Evolutionary conservation across 306 rosid species (phyloP), one percentile per base, ranked within the genome.

Genomic region (Pyrus betulifolia): DNA sequence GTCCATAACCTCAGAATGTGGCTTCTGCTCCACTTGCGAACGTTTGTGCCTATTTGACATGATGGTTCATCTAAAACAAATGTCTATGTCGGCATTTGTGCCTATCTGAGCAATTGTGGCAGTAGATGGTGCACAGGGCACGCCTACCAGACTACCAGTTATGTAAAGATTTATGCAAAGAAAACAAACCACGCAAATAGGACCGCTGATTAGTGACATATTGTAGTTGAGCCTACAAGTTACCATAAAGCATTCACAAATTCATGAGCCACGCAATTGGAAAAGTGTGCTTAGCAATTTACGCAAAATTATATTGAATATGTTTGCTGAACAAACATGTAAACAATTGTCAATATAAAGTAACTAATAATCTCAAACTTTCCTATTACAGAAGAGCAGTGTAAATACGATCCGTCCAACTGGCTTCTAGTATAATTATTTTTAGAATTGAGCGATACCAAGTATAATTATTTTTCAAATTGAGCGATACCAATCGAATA

Each of bases 191-290:
- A 40, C 12, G 45, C 45, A 40, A 40, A 40, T 40, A 40, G 11
- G 45, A 42, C 1, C 45, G 45, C 45, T 45, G 52, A 45, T 13
- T 4, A 45, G 52, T 13, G 52, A 45, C 4, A 45, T 45, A 45
- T 1, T 45, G 18, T 45, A 3, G 98, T 92, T 64, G 97, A n/a
- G 62, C 27, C 52, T 45, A 45, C 52, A 45, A 45, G 17, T 45
- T 45, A 45, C 52, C 42, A 63, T 13, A 63, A 63, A 14, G n/a
- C 11, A 6, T 28, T 15, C 67, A 63, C n/a, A 28, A 61, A 63
- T 63, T 63, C 68, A 30, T 0, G 6, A 63, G 17, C 22, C n/a
- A 64, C 25, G 14, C 25, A 31, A 63, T 8, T 63, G 44, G 13
- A 63, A 60, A 60, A 25, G 31, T 14, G 11, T 27, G 4, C 33